Percentiles rank a stretch among this genome's conserved stretches.
Conservation (phyloP, 2,329 filamentous ascomycete genomes). For the Penicillium sp. region DNA sequence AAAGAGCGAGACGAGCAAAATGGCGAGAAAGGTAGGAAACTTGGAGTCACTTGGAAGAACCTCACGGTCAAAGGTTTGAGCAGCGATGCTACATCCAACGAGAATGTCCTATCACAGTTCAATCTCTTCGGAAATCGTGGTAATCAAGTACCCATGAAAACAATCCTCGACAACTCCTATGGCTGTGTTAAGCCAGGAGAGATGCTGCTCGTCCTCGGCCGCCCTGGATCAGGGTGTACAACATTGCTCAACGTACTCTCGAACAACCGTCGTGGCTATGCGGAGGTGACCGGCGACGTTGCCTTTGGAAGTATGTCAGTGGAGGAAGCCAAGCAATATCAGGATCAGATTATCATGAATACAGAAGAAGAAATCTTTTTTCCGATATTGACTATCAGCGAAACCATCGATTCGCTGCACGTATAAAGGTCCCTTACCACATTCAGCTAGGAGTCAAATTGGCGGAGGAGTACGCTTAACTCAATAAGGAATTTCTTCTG, state of each 20-base stretch:
- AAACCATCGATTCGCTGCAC: constrained; percentile 56
- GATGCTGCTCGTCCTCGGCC: background rate
- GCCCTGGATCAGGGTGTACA: constrained; percentile 55
- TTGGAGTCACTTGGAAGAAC: background rate
- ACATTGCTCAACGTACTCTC: constrained; percentile 66
- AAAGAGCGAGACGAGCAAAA: background rate
- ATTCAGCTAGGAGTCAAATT: background rate
- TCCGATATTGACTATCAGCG: constrained; percentile 48
- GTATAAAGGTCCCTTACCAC: constrained; percentile 18
- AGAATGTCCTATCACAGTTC: background rate
- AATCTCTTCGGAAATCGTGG: background rate
- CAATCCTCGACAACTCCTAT: background rate
- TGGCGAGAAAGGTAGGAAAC: background rate
- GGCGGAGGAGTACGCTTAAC: background rate
- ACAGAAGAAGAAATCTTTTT: constrained; percentile 53
- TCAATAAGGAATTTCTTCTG: background rate
- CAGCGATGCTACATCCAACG: background rate
- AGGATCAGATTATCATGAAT: constrained; percentile 58
- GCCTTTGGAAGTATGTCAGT: constrained; percentile 49
- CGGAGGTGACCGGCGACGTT: constrained; percentile 57
- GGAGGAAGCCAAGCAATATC: constrained; percentile 47
- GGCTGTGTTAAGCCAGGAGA: background rate
- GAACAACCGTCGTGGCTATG: constrained; percentile 60
- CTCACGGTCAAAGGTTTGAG: background rate
- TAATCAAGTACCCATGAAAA: background rate